Conservation (phyloP, 371 early-diverging fungal genomes). For the Actinomortierella ambigua region DNA sequence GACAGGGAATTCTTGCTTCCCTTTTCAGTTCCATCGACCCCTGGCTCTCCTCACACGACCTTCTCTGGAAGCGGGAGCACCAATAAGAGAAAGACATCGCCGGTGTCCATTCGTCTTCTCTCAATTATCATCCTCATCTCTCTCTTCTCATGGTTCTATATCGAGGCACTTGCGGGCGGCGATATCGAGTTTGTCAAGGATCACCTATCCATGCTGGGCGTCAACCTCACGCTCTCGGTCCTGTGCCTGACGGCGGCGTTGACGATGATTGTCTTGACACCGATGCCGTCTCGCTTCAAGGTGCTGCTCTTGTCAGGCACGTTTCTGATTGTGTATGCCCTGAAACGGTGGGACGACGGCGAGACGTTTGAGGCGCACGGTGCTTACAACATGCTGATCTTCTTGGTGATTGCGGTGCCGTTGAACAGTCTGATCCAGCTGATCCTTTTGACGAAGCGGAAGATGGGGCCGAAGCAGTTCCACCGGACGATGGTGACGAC, state of each 20-base stretch:
- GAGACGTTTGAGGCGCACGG: constrained; percentile 52
- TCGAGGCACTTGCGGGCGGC: constrained; percentile 49
- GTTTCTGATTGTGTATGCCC: constrained; percentile 10
- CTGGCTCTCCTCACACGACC: too few species aligned
- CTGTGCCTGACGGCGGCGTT: constrained; percentile 38
- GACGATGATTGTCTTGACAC: constrained; percentile 36
- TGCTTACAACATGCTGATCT: constrained; percentile 51
- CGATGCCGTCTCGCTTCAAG: constrained; percentile 32
- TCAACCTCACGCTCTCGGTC: constrained; percentile 43
- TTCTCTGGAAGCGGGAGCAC: too few species aligned
- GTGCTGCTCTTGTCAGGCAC: neutral
- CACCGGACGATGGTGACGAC: constrained; percentile 25
- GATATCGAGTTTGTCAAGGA: constrained; percentile 48
- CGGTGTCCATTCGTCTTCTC: constrained; percentile 19
- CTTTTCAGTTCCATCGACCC: too few species aligned
- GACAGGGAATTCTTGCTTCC: too few species aligned
- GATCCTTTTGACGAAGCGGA: constrained; percentile 40
- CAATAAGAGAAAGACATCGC: too few species aligned
- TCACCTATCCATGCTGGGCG: constrained; percentile 44
- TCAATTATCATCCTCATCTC: constrained; percentile 24
- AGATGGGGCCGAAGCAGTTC: constrained; percentile 22
- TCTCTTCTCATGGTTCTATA: constrained; percentile 28
- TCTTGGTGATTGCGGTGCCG: constrained; percentile 45
- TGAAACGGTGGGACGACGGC: constrained; percentile 52
- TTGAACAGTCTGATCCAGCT: constrained; percentile 42